Evolutionary conservation across 768 basidiomycete species (phyloP).

Genomic region (Rhodotorula diobovata): DNA sequence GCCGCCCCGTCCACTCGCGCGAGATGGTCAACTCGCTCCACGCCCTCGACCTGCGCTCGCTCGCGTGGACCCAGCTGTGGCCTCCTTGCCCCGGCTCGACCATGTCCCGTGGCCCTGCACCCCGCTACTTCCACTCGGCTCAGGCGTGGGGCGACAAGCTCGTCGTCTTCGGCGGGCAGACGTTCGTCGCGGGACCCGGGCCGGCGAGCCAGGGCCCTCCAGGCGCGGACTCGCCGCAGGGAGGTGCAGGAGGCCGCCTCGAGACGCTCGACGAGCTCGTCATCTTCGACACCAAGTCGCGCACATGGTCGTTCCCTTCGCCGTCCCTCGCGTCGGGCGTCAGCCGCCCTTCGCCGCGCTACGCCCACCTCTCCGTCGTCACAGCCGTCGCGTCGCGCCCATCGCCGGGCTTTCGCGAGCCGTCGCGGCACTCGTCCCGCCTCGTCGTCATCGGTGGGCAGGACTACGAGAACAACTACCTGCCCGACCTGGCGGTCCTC

Average conservation of each 20-base stretch:
- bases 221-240: not conserved
- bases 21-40: conserved; percentile 88
- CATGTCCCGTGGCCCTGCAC: conserved; percentile 53
- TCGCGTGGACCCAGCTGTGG: conserved; percentile 57
- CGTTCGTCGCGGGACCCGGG: conserved; percentile 65
- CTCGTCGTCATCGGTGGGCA: conserved; percentile 79
- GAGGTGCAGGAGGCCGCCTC: not conserved
- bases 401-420: not conserved
- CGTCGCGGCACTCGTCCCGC: not conserved
- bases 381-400: not conserved
- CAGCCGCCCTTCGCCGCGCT: conserved; percentile 74
- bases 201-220: too few relatives aligned
- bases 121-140: conserved; percentile 83
- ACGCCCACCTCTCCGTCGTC: conserved; percentile 87
- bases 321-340: conserved; percentile 45
- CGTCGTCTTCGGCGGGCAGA: conserved; percentile 93
- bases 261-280: conserved; percentile 60
- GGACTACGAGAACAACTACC: conserved; percentile 74
- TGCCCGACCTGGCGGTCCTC: conserved; percentile 59
- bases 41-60: conserved; percentile 75
- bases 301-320: conserved; percentile 63
- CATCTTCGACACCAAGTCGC: conserved; percentile 71
- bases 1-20: conserved; percentile 48
- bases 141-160: conserved; percentile 70
- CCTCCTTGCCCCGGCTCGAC: conserved; percentile 50